Base-by-base conservation (phyloP, 352 stramenopile species). In the Phytophthora aleatoria region DNA sequence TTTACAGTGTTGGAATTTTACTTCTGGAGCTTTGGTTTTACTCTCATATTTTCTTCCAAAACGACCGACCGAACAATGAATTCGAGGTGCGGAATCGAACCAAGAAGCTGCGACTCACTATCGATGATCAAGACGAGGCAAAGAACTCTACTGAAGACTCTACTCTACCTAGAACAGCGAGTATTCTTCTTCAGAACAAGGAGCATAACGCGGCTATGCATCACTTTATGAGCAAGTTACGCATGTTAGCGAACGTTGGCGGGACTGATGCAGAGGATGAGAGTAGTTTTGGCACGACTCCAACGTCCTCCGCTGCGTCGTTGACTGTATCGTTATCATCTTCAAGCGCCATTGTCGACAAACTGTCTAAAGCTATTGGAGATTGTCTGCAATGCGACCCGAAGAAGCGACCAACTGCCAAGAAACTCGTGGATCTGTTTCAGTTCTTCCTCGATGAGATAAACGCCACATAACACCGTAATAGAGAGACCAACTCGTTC, bases 321-420 rank as follows among this genome's bases (percentile, higher is more conserved):
- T 57, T 77, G 33, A 68, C 64, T 24, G 11, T 78, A 26, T 73
- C 69, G 45, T 55, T 74, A 27, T 64, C 64, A 1, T 77, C 72
- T 0, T 72, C 74, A 6, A 67, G 67, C 12, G 61, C 77, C 38
- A 52, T 80, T 20, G 72, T 80, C 1, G 77, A 82, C 47, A 84
- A 80, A 49, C 48, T 90, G 5, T 71, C 82, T 24, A 54, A 61
- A 5, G 55, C 73, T 5, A 82, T 91, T 42, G 62, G 81, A 38
- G 77, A 83, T 20, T 93, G 83, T 50, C 61, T 93, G 16, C 75
- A 88, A 33, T 79, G 74, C 27, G 75, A 88, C 33, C 75, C 83
- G 5, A 83, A 74, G 51, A 77, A 79, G 43, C 73, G 85, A 1
- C 81, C 78, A 20, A 87, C 72, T 2, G 78, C 79, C 13, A 83